A percentile compares a stretch with the other conserved stretches of the same genome.
phyloP scores from a whole-genome alignment of 371 early-diverging fungal species.

The Funneliformis caledonium region DNA sequence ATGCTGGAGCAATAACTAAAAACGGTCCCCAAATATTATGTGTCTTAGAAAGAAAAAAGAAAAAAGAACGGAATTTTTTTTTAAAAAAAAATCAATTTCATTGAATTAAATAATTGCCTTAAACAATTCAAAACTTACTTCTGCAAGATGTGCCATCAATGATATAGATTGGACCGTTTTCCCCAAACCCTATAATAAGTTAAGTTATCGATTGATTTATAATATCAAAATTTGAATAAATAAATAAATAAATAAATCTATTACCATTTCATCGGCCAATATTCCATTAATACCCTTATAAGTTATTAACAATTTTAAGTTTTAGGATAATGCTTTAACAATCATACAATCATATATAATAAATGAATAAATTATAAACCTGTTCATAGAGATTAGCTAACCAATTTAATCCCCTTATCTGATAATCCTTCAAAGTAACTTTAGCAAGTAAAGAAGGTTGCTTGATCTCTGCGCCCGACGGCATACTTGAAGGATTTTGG shows the following conservation, averaged over 20 bases:
- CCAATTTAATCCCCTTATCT: slow-evolving; percentile 99
- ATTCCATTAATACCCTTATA: slow-evolving; percentile 93
- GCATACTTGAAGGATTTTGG: slow-evolving; percentile 81
- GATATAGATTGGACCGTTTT: slow-evolving; percentile 97
- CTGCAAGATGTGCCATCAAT: slow-evolving; percentile 87
- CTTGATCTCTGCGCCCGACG: slow-evolving; percentile 67
- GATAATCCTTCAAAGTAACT: slow-evolving; percentile 92
- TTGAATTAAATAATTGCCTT: slow-evolving; percentile 3
- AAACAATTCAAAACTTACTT: slow-evolving; percentile 45
- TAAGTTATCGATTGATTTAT: neutral
- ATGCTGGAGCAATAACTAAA: slow-evolving; percentile 94
- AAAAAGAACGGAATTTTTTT: neutral
- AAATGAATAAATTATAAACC: slow-evolving; percentile 26
- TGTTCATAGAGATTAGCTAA: slow-evolving; percentile 95
- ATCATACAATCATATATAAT: neutral
- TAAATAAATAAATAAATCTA: slow-evolving; percentile 3
- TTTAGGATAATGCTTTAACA: neutral
- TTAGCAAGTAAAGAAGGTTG: slow-evolving; percentile 87
- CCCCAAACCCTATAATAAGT: slow-evolving; percentile 46
- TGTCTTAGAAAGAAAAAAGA: slow-evolving; percentile 29
- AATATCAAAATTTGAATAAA: neutral
- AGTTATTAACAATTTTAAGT: neutral
- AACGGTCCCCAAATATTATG: slow-evolving; percentile 97
- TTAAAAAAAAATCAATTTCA: too few species aligned
- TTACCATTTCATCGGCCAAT: slow-evolving; percentile 93